Evolutionary conservation across 805 yeast species (phyloP), one percentile per base, ranked within the genome.

Genomic region (Cyberlindnera bimundalis): DNA sequence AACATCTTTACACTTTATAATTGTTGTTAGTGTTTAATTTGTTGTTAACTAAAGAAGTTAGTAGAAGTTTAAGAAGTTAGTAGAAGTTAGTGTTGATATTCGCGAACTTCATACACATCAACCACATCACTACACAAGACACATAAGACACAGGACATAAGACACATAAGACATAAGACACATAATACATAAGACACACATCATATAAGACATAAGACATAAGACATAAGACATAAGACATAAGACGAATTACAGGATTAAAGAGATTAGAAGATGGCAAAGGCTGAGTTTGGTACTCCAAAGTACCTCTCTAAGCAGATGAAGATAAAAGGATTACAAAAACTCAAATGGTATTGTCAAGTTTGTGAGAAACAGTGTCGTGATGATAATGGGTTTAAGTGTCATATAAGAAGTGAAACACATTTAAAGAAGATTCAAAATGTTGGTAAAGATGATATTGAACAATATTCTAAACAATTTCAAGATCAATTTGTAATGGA

Each of bases 351-450:
- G 72, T 95, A 89, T 62, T 93, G 99, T 61, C 98, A 84, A 60
- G 73, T 87, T 3, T 93, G 99, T 56, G 78, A 74, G 58, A 88
- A 91, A 56, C 99, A 93, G 64, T 90, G 98, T 60, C 68, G 97
- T 40, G 99, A 95, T 60, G 95, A 85, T 47, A 91, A 93, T 64
- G 99, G 99, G 19, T 93, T 85, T 68, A 83, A 84, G 54, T 84
- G 91, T 54, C 99, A 93, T 60, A 72, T 82, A n/a, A 71, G 73
- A 47, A 80, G 95, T n/a, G 87, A 85, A 33, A 70, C 84, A 2
- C 99, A 93, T 58, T 62, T 74, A 34, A 74, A 76, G 15, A 76
- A 75, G 38, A 74, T 84, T 32, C 61, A 70, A 15, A 67, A 71
- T 5, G 60, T 78, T 6, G 71, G 73, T 0, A 64, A 67, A 6